Percentiles rank a stretch among this genome's conserved stretches.
Conservation (phyloP, 225 moss, liverwort and hornwort species). For the Polytrichum formosum region DNA sequence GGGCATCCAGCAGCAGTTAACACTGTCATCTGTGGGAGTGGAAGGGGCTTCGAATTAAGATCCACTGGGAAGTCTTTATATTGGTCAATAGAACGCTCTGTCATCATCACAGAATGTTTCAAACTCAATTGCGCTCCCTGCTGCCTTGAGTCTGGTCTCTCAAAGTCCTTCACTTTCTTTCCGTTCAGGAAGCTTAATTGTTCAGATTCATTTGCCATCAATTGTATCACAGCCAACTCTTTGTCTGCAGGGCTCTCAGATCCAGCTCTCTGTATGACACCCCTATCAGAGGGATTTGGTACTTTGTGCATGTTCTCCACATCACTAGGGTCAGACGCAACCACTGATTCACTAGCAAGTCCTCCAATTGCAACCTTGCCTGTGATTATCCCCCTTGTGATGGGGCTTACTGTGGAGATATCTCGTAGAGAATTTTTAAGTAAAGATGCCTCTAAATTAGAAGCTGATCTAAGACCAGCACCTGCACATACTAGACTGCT, state of each 20-base stretch:
- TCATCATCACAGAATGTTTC: slow-evolving; percentile 13
- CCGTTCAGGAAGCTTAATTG: not conserved
- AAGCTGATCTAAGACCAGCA: slow-evolving; percentile 9
- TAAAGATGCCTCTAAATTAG: slow-evolving; percentile 5
- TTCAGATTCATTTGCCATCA: slow-evolving; percentile 11
- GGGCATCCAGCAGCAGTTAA: slow-evolving; percentile 1
- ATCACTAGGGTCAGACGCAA: slow-evolving; percentile 3
- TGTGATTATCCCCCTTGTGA: no score
- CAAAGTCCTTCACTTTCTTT: slow-evolving; percentile 6
- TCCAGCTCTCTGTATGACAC: slow-evolving; percentile 5
- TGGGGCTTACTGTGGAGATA: slow-evolving; percentile 1
- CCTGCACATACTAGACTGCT: slow-evolving; percentile 7
- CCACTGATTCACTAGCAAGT: slow-evolving; percentile 2
- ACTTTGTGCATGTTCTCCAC: slow-evolving; percentile 6
- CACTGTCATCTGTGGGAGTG: slow-evolving; percentile 3
- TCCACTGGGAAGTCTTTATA: slow-evolving; percentile 14
- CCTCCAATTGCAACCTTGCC: no score
- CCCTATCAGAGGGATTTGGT: not conserved
- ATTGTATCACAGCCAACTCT: not conserved
- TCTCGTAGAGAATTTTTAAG: slow-evolving; percentile 4
- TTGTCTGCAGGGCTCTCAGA: not conserved
- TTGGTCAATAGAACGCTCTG: not conserved
- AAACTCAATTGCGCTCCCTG: slow-evolving; percentile 14
- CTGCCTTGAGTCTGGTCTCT: slow-evolving; percentile 5
- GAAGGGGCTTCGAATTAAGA: slow-evolving; percentile 4